Evolutionary conservation across 2,329 filamentous ascomycete species (phyloP).

Genomic region (Aspergillus proliferans): DNA sequence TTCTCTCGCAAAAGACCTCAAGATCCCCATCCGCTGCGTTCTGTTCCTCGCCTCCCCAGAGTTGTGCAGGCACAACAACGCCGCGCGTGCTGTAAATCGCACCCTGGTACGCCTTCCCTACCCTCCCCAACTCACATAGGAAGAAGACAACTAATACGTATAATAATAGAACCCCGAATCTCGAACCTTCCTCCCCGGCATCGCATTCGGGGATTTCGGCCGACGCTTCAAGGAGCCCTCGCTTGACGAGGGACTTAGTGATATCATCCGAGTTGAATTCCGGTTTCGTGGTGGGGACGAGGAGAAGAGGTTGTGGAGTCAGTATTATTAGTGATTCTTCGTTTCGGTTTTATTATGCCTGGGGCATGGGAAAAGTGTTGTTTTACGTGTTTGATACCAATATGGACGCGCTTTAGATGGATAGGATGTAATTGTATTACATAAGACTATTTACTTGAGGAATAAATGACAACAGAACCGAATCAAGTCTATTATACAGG

Average conservation of each 20-base stretch:
- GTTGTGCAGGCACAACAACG: conserved; percentile 80
- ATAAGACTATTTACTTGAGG: too few species aligned
- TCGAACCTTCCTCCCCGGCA: conserved; percentile 63
- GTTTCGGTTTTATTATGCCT: neutral
- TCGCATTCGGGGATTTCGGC: conserved; percentile 73
- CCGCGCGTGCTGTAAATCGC: conserved; percentile 62
- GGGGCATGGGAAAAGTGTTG: neutral
- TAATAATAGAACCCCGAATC: conserved; percentile 65
- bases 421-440: too few species aligned
- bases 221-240: conserved; percentile 68
- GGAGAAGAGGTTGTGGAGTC: conserved; percentile 65
- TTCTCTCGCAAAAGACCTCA: conserved; percentile 61
- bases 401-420: too few species aligned
- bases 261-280: conserved; percentile 72
- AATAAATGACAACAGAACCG: too few species aligned
- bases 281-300: conserved; percentile 63
- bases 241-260: conserved; percentile 72
- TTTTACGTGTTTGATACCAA: neutral
- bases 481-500: too few species aligned
- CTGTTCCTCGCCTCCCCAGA: conserved; percentile 69
- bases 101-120: conserved; percentile 24
- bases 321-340: conserved; percentile 62
- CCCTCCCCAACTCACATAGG: neutral
- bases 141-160: conserved; percentile 1
- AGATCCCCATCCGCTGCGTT: conserved; percentile 74